Percentiles rank a stretch among this genome's conserved stretches.
These are phyloP conservation scores for Nissolia schottii DNA, from an alignment of 306 rosid species.

Conservation along the genomic window DNA sequence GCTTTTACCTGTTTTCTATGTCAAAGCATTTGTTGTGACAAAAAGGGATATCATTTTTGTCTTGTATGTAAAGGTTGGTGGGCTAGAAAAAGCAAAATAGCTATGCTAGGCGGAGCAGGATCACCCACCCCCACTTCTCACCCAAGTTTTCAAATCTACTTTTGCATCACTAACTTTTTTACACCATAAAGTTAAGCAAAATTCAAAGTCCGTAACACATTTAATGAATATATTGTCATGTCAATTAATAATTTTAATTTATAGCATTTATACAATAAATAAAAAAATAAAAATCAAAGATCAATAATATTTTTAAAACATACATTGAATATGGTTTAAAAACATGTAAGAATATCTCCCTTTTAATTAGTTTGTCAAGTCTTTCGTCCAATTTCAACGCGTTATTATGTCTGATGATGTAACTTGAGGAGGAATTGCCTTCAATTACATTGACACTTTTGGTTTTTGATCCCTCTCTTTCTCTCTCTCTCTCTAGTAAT, in stretches of 20 bases:
- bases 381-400: conserved; percentile 9
- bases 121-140: conserved; percentile 35
- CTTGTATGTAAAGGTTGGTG: conserved; percentile 41
- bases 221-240: too few species aligned
- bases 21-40: background rate
- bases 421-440: conserved; percentile 22
- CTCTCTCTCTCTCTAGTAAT: conserved; percentile 25
- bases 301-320: too few species aligned
- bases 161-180: conserved; percentile 35
- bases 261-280: too few species aligned
- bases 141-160: conserved; percentile 27
- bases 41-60: conserved; percentile 33
- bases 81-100: background rate
- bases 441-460: background rate
- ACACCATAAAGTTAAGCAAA: conserved; percentile 23
- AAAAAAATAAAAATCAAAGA: too few species aligned
- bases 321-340: too few species aligned
- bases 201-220: too few species aligned
- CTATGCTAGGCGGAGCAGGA: conserved; percentile 33
- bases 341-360: too few species aligned
- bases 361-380: conserved; percentile 35
- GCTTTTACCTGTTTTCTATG: background rate
- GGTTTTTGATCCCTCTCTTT: background rate
- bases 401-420: conserved; percentile 23
- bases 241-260: too few species aligned